Percentiles rank a stretch among this genome's conserved stretches.
Evolutionary conservation across 306 rosid genomes (phyloP).

Genomic region (Prunus mira): DNA sequence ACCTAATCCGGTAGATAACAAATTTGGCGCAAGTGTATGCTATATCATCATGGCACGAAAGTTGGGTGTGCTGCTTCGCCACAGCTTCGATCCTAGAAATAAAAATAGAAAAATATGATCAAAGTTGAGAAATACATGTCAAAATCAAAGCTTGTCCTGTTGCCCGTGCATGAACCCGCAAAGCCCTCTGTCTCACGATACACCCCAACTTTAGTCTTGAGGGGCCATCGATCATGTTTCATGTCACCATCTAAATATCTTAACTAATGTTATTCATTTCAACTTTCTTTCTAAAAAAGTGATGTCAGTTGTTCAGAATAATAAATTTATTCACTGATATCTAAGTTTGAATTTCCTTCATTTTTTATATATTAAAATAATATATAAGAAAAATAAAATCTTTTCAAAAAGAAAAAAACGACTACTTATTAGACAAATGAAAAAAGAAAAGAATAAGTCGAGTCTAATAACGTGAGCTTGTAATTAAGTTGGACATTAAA

Average conservation of each 20-base stretch:
- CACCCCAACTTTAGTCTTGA: neutral
- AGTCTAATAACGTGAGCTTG: too few species aligned
- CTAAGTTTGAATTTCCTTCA: too few species aligned
- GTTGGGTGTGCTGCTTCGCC: neutral
- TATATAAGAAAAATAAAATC: too few species aligned
- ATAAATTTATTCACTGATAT: too few species aligned
- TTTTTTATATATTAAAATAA: too few species aligned
- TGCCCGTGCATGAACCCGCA: neutral
- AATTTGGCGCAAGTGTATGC: neutral
- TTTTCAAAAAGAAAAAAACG: too few species aligned
- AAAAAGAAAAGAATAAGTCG: fast-evolving
- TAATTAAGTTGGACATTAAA: too few species aligned
- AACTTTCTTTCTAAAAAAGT: too few species aligned
- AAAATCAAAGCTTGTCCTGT: neutral
- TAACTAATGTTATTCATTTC: too few species aligned
- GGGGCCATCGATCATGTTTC: neutral
- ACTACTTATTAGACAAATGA: too few species aligned
- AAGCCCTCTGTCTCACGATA: neutral
- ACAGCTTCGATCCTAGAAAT: neutral
- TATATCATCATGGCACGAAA: neutral
- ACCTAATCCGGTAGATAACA: neutral
- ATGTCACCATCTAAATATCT: neutral
- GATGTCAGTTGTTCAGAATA: too few species aligned
- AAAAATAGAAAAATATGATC: neutral
- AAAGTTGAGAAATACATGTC: neutral